Conservation (phyloP, 1,139 yeast species). For the Wickerhamomyces sp. region DNA sequence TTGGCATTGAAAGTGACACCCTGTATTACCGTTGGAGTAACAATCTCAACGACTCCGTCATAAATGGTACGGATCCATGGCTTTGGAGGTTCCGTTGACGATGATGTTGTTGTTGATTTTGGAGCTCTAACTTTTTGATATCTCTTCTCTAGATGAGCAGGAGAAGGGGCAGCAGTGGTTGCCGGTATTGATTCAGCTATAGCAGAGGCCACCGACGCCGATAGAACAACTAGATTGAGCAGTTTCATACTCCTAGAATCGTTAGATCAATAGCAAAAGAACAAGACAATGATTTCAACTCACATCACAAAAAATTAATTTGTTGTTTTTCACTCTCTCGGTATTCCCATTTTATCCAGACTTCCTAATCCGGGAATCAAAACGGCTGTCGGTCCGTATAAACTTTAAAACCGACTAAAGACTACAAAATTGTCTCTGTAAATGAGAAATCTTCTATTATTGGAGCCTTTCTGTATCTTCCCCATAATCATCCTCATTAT, state of each 20-base stretch:
- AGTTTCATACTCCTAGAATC: neutral
- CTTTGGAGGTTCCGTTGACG: conserved; percentile 35
- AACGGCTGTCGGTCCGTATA: no score
- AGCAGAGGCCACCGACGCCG: neutral
- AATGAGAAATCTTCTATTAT: no score
- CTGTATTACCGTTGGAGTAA: conserved; percentile 74
- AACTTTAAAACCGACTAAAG: no score
- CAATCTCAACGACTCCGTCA: conserved; percentile 51
- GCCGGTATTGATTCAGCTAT: neutral
- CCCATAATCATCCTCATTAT: no score
- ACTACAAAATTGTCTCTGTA: no score
- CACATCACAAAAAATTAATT: neutral
- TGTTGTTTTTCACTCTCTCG: neutral
- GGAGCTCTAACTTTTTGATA: conserved; percentile 19
- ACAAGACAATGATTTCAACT: neutral
- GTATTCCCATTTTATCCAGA: neutral
- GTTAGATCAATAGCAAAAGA: neutral
- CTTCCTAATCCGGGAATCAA: neutral
- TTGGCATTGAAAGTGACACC: conserved; percentile 77
- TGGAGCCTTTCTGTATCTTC: no score
- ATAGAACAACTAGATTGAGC: neutral
- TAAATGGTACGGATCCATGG: conserved; percentile 79
- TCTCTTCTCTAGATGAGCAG: conserved; percentile 13
- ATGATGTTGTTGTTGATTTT: conserved; percentile 26
- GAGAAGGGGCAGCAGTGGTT: conserved; percentile 7